Conservation (phyloP, 495 filamentous ascomycete genomes). For the Penicillium paradoxum region DNA sequence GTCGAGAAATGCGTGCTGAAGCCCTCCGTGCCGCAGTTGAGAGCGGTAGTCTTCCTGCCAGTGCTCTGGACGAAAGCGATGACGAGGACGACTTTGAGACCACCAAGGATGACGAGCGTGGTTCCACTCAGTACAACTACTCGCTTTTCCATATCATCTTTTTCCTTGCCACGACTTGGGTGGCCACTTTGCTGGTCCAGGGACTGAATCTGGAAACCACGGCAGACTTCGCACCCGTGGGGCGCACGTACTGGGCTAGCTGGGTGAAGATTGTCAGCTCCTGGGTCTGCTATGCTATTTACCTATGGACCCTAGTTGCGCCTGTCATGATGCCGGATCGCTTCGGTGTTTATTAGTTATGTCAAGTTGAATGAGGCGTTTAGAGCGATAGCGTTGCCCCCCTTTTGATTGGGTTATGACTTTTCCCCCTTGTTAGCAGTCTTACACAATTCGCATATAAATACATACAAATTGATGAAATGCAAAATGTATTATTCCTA, state of each 20-base stretch:
- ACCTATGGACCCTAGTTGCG: constrained; percentile 86
- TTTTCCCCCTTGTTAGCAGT: constrained; percentile 1
- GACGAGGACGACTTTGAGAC: constrained; percentile 58
- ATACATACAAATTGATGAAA: neutral
- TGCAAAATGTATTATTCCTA: too few relatives aligned
- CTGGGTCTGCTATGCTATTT: constrained; percentile 95
- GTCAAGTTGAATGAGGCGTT: constrained; percentile 18
- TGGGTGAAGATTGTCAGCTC: constrained; percentile 99
- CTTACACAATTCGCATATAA: neutral
- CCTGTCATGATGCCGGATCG: constrained; percentile 81
- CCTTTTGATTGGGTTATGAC: neutral
- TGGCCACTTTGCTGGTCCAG: constrained; percentile 86
- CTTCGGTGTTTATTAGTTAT: constrained; percentile 52
- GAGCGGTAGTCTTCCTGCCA: constrained; percentile 83
- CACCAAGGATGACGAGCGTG: constrained; percentile 78
- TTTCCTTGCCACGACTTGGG: constrained; percentile 92
- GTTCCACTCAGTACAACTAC: constrained; percentile 92
- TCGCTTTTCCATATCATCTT: constrained; percentile 97
- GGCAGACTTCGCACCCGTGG: constrained; percentile 81
- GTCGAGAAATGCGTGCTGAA: constrained; percentile 87
- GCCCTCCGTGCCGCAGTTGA: constrained; percentile 89
- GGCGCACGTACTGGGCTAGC: constrained; percentile 92
- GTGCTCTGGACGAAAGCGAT: constrained; percentile 77
- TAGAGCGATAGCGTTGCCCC: constrained; percentile 12
- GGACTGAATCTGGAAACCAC: constrained; percentile 63